These are phyloP conservation scores for Kwoniella sp. DNA, from an alignment of 768 basidiomycete species.

Conservation along the genomic window DNA sequence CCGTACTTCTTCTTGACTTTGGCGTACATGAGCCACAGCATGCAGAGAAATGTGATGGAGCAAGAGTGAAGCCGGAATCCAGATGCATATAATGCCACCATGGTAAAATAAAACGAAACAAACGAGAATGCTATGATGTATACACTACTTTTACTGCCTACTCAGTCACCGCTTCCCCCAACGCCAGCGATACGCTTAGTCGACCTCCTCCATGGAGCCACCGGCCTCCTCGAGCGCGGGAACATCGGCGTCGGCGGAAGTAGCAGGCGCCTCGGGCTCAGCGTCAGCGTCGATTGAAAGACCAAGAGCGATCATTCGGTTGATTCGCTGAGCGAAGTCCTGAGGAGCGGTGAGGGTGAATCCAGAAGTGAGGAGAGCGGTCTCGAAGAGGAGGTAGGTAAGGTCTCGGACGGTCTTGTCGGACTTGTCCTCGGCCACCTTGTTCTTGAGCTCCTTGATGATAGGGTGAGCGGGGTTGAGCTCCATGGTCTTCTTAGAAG, in stretches of 20 bases:
- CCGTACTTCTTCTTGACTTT: neutral
- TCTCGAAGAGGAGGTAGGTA: conserved; percentile 94
- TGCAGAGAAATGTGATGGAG: too few relatives aligned
- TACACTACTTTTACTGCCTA: conserved; percentile 9
- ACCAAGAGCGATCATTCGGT: conserved; percentile 85
- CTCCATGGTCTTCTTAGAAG: conserved; percentile 95
- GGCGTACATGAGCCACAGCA: too few relatives aligned
- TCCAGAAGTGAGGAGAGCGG: conserved; percentile 67
- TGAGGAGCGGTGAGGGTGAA: conserved; percentile 95
- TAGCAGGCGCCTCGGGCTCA: conserved; percentile 56
- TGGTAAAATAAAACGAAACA: conserved; percentile 4
- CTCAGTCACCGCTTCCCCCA: neutral
- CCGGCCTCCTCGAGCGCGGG: conserved; percentile 49
- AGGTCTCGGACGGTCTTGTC: conserved; percentile 98
- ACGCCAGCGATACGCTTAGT: conserved; percentile 26
- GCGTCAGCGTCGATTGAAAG: conserved; percentile 62
- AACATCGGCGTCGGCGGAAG: conserved; percentile 44
- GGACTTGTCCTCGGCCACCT: conserved; percentile 93
- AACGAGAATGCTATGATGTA: conserved; percentile 14
- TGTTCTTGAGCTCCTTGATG: conserved; percentile 91
- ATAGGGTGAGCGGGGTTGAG: conserved; percentile 88
- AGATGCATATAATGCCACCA: conserved; percentile 17
- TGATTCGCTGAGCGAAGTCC: conserved; percentile 90
- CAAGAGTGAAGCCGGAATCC: conserved; percentile 1
- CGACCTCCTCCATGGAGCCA: conserved; percentile 83